Base-by-base conservation (phyloP, 352 stramenopile genomes). In the Phytophthora ramorum region DNA sequence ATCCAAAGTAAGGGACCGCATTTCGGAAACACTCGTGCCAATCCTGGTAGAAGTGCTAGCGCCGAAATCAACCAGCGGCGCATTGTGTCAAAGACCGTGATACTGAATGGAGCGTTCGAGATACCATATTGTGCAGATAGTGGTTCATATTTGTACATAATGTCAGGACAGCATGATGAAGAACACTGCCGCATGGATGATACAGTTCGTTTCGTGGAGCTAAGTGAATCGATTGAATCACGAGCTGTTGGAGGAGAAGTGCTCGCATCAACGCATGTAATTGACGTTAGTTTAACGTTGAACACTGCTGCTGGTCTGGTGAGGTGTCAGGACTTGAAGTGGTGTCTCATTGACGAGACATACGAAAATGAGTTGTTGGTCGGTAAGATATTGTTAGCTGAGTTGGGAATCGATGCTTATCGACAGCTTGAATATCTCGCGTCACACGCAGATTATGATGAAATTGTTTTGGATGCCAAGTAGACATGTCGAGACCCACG, bases 101-200 rank as follows among this genome's bases (percentile, higher is more conserved):
- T 67, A 2, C 2, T 67, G 2, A 68, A 67, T 40, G 34, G 43
- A 7, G 3, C 3, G n/a, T 22, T 57, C 1, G 43, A 60, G 8
- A 4, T 50, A 13, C 49, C 49, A 0, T 60, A 60, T 28, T 55
- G 41, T 34, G 58, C 63, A 0, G 53, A 76, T 20, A 73, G 54
- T 12, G 69, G 63, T 0, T 68, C 28, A 1, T 58, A 73, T 24
- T 34, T 14, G 19, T 73, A 70, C 30, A 41, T 61, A 0, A 56
- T 61, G 4, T 60, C 50, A 1, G 8, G 59, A 4, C 19, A 17
- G 1, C 58, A 66, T 24, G 58, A 44, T 13, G 19, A 69, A 2
- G 24, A 43, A 24, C 53, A 59, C 0, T 20, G 9, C n/a, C 28
- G 12, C 4, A 13, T 19, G 5, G 32, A 55, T 55, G 13, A 32